A percentile compares a stretch with the other conserved stretches of the same genome.
Conservation (phyloP, 345 rosid species). For the Lepidium sativum region DNA sequence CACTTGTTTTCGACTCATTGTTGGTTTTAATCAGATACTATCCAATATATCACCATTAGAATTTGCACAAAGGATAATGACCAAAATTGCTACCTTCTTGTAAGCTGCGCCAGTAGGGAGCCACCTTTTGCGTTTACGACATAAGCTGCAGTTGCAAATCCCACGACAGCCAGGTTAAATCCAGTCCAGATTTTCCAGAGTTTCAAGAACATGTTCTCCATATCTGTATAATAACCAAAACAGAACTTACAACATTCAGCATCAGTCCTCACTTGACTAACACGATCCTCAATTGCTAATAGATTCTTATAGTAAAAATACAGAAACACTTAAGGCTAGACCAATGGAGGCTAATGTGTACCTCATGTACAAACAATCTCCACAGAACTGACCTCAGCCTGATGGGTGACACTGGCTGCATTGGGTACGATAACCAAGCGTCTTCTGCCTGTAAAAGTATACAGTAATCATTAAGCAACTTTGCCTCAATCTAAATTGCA, state of each 20-base stretch:
- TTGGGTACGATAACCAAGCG: constrained; percentile 73
- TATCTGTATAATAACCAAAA: constrained; percentile 44
- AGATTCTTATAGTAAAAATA: no score
- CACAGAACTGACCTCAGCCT: constrained; percentile 85
- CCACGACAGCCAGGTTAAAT: constrained; percentile 78
- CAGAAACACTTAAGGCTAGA: neutral
- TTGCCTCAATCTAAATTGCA: neutral
- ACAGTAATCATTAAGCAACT: neutral
- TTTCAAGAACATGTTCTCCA: constrained; percentile 92
- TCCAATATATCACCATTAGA: neutral
- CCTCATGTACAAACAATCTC: constrained; percentile 96
- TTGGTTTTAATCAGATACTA: constrained; percentile 49
- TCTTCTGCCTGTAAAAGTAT: constrained; percentile 70
- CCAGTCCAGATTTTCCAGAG: constrained; percentile 73
- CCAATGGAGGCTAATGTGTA: constrained; percentile 3
- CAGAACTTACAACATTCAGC: neutral
- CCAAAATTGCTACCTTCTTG: constrained; percentile 41
- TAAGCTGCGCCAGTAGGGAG: constrained; percentile 67
- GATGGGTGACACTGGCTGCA: constrained; percentile 50
- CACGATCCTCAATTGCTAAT: neutral
- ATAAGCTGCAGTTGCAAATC: constrained; percentile 91
- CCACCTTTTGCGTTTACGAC: constrained; percentile 77
- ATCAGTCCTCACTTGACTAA: neutral
- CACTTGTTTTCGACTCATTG: constrained; percentile 22
- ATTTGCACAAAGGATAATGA: neutral